These are phyloP conservation scores for Nakazawaea populi DNA, from an alignment of 805 yeast species.

Conservation along the genomic window DNA sequence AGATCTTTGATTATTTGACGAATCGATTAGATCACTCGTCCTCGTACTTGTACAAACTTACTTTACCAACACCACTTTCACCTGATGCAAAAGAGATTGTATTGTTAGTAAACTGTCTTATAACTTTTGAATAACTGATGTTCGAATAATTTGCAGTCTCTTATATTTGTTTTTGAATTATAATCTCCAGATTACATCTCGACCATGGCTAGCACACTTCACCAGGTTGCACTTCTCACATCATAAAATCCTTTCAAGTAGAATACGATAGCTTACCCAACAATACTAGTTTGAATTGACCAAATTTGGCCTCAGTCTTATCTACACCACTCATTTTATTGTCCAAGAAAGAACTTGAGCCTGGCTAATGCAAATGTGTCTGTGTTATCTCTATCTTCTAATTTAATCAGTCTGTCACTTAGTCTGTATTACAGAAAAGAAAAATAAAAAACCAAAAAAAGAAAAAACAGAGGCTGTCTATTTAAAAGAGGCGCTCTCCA, in stretches of 20 bases:
- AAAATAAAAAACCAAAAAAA: not conserved
- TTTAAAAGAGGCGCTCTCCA: too few relatives aligned
- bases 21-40: not conserved
- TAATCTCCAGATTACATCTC: too few relatives aligned
- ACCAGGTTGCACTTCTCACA: too few relatives aligned
- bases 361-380: not conserved
- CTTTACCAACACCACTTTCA: slow-evolving; percentile 65
- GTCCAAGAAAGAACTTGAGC: not conserved
- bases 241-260: too few relatives aligned
- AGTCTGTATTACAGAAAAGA: not conserved
- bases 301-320: slow-evolving; percentile 26
- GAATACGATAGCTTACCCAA: slow-evolving; percentile 22
- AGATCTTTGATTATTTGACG: not conserved
- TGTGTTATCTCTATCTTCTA: not conserved
- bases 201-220: too few relatives aligned
- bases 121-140: not conserved
- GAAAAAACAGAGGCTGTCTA: too few relatives aligned
- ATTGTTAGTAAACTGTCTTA: too few relatives aligned
- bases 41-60: not conserved
- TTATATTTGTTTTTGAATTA: not conserved
- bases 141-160: not conserved
- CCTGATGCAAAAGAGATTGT: slow-evolving; percentile 26
- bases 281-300: slow-evolving; percentile 56
- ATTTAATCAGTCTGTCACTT: not conserved
- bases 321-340: not conserved